Percentiles rank a stretch among this genome's conserved stretches.
Conservation (phyloP, 371 early-diverging fungal species). For the Actinomortierella wolfii region DNA sequence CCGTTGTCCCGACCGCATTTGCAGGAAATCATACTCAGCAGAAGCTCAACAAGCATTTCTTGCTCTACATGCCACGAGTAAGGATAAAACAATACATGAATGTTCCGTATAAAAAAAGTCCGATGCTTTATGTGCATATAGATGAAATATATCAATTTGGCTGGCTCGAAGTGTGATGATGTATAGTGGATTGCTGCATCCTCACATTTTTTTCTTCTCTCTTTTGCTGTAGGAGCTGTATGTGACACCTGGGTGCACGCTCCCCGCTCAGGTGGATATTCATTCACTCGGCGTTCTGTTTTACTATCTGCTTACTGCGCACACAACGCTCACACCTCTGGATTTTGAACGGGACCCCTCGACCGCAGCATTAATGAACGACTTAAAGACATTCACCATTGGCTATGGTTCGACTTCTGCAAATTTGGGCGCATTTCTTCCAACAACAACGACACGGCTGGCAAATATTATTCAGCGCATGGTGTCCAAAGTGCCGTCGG, state of each 20-base stretch:
- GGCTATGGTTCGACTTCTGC: conserved; percentile 6
- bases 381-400: conserved; percentile 8
- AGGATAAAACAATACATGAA: too few relatives aligned
- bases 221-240: conserved; percentile 22
- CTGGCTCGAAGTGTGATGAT: too few relatives aligned
- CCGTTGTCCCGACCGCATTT: neutral
- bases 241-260: conserved; percentile 32
- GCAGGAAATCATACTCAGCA: conserved; percentile 4
- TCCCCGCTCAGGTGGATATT: conserved; percentile 39
- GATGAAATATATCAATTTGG: too few relatives aligned
- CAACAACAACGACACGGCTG: conserved; percentile 17
- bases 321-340: conserved; percentile 19
- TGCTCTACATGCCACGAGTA: conserved; percentile 43
- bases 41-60: conserved; percentile 27
- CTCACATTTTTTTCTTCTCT: neutral
- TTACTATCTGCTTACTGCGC: conserved; percentile 31
- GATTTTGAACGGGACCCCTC: conserved; percentile 4
- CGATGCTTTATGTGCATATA: too few relatives aligned
- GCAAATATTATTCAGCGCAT: conserved; percentile 30
- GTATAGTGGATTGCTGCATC: too few relatives aligned
- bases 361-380: conserved; percentile 15
- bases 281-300: conserved; percentile 41
- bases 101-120: too few relatives aligned
- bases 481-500: conserved; percentile 40
- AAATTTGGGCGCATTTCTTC: conserved; percentile 4